Percentiles rank a stretch among this genome's conserved stretches.
phyloP scores from a whole-genome alignment of 108 stramenopile genomes.

The Aurantiochytrium sp. region DNA sequence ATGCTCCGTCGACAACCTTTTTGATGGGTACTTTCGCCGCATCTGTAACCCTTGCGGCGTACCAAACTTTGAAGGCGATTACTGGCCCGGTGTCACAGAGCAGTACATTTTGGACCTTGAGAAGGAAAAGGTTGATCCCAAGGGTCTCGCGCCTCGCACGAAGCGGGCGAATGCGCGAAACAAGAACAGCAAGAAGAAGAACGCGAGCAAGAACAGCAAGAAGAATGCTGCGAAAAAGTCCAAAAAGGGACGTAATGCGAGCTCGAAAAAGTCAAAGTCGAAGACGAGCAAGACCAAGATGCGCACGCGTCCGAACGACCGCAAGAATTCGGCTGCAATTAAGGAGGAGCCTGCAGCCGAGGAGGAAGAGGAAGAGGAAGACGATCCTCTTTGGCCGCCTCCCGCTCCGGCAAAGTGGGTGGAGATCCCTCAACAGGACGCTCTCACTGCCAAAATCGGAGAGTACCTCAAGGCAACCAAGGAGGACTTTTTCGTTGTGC shows the following conservation, averaged over 20 bases:
- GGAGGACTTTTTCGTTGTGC: slow-evolving; percentile 68
- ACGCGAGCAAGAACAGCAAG: slow-evolving; percentile 17
- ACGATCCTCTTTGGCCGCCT: slow-evolving; percentile 7
- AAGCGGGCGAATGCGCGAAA: not conserved
- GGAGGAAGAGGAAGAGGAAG: slow-evolving; percentile 18
- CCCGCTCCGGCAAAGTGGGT: slow-evolving; percentile 3
- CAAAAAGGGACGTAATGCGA: slow-evolving; percentile 14
- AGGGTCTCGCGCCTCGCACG: not conserved
- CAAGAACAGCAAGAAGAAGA: slow-evolving; percentile 35
- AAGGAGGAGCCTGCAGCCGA: not conserved
- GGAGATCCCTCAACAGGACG: slow-evolving; percentile 44
- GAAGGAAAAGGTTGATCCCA: slow-evolving; percentile 57
- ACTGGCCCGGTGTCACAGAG: slow-evolving; percentile 94
- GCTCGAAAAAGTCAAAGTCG: not conserved
- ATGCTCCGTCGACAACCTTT: slow-evolving; percentile 78
- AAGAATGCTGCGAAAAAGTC: slow-evolving; percentile 57
- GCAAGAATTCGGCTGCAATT: slow-evolving; percentile 6
- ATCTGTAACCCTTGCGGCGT: slow-evolving; percentile 51
- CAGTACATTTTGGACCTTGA: slow-evolving; percentile 90
- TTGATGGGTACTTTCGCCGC: slow-evolving; percentile 74
- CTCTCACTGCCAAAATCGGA: slow-evolving; percentile 60
- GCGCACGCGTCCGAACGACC: slow-evolving; percentile 9
- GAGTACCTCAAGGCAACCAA: slow-evolving; percentile 61
- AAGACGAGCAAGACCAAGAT: not conserved
- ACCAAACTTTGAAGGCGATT: slow-evolving; percentile 97